Percentiles rank a stretch among this genome's conserved stretches.
These are phyloP conservation scores for Camellia japonica DNA, from an alignment of 148 eudicot genomes.

Conservation along the genomic window DNA sequence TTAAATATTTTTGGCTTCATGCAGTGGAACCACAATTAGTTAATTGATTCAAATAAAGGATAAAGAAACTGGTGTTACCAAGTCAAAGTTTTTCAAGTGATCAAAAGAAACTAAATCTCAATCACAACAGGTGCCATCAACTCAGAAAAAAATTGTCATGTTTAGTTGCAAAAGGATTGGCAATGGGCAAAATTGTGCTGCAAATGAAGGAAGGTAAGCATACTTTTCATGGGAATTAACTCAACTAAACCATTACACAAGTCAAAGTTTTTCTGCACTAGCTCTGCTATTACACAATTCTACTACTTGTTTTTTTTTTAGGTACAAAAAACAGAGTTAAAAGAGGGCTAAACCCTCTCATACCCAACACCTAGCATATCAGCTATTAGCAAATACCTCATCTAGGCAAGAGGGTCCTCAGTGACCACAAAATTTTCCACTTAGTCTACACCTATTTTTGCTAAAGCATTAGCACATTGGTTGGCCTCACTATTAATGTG, in stretches of 20 bases:
- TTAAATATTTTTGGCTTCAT: slow-evolving; percentile 6
- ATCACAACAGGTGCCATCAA: slow-evolving; percentile 16
- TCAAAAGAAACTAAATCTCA: slow-evolving; percentile 32
- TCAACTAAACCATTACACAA: slow-evolving; percentile 3
- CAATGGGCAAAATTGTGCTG: slow-evolving; percentile 10
- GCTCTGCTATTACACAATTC: too few relatives aligned
- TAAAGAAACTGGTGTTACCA: slow-evolving; percentile 23
- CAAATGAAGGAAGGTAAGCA: slow-evolving; percentile 38
- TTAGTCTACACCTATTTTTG: neutral
- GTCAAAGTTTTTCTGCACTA: too few relatives aligned
- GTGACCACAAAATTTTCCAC: neutral
- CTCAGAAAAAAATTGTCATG: slow-evolving; percentile 28
- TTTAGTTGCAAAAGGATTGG: slow-evolving; percentile 27
- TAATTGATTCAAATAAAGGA: slow-evolving; percentile 21
- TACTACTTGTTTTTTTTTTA: too few relatives aligned
- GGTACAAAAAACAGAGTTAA: too few relatives aligned
- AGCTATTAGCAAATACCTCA: neutral
- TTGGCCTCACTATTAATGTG: neutral
- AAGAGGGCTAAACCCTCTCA: too few relatives aligned
- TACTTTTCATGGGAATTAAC: slow-evolving; percentile 5
- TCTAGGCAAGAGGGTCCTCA: neutral
- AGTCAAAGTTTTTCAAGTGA: slow-evolving; percentile 37
- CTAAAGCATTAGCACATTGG: neutral
- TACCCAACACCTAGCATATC: too few relatives aligned
- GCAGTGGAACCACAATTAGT: slow-evolving; percentile 40